These are phyloP conservation scores for Fomitopsis pulvina DNA, from an alignment of 768 basidiomycete genomes.

Conservation along the genomic window DNA sequence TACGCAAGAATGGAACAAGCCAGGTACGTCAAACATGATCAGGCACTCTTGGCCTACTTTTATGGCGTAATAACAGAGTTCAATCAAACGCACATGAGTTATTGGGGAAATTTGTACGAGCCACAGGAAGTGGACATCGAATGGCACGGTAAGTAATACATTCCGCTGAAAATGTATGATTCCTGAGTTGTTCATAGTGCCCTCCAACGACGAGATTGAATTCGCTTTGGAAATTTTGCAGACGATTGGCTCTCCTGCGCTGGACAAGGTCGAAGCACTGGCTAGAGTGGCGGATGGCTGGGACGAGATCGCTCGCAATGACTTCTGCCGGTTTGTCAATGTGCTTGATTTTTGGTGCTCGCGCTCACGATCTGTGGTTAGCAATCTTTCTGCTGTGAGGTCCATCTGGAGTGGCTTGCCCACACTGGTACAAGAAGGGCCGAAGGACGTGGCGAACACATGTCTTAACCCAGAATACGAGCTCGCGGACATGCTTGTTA, in stretches of 20 bases:
- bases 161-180: background rate
- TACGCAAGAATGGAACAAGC: constrained; percentile 67
- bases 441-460: constrained; percentile 49
- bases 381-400: constrained; percentile 64
- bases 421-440: constrained; percentile 54
- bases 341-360: background rate
- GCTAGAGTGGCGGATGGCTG: constrained; percentile 50
- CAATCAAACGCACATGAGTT: constrained; percentile 50
- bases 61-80: constrained; percentile 41
- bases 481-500: constrained; percentile 61
- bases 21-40: constrained; percentile 39
- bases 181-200: constrained; percentile 34
- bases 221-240: constrained; percentile 78
- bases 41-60: background rate
- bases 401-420: constrained; percentile 76
- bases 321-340: constrained; percentile 68
- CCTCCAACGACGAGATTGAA: constrained; percentile 62
- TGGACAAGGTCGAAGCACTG: constrained; percentile 62
- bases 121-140: constrained; percentile 74
- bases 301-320: constrained; percentile 64
- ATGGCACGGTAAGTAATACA: constrained; percentile 67
- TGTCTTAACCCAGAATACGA: constrained; percentile 60
- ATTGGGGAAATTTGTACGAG: constrained; percentile 81
- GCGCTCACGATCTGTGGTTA: constrained; percentile 16
- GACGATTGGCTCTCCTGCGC: constrained; percentile 54